phyloP scores from a whole-genome alignment of 495 filamentous ascomycete species.

The Aspergillus saccharolyticus region DNA sequence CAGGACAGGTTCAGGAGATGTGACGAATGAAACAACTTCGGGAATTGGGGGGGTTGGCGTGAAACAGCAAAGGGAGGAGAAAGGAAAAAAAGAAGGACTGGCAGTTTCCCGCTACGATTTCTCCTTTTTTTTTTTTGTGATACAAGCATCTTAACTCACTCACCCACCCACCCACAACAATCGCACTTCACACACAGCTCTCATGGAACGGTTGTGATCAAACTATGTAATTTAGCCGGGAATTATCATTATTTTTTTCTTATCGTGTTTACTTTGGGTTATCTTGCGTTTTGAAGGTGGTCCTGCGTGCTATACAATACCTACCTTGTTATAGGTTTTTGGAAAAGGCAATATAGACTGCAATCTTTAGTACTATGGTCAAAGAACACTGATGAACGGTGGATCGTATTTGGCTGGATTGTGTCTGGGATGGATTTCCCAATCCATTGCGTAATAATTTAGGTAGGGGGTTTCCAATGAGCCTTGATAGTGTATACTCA shows the following conservation, averaged over 20 bases:
- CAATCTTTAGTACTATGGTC: too few relatives aligned
- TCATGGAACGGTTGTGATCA: conserved; percentile 12
- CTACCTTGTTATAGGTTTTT: neutral
- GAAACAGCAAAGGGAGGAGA: neutral
- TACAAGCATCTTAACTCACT: neutral
- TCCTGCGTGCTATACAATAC: neutral
- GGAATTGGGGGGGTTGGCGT: neutral
- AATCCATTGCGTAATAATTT: too few relatives aligned
- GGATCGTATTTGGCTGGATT: too few relatives aligned
- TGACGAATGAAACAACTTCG: neutral
- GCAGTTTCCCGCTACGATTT: neutral
- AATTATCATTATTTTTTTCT: conserved; percentile 20
- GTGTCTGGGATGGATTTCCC: too few relatives aligned
- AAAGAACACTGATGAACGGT: too few relatives aligned
- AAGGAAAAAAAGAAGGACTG: neutral
- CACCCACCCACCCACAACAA: conserved; percentile 8
- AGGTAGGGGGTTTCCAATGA: too few relatives aligned
- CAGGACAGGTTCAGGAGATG: too few relatives aligned
- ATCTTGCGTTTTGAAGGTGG: neutral
- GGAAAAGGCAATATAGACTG: neutral
- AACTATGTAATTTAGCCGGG: conserved; percentile 32
- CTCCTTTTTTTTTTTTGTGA: neutral
- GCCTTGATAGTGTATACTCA: too few relatives aligned
- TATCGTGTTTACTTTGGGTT: conserved; percentile 8
- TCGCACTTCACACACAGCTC: conserved; percentile 11